These are phyloP conservation scores for Sphagnum fallax DNA, from an alignment of 228 moss, liverwort and hornwort species.

Conservation along the genomic window DNA sequence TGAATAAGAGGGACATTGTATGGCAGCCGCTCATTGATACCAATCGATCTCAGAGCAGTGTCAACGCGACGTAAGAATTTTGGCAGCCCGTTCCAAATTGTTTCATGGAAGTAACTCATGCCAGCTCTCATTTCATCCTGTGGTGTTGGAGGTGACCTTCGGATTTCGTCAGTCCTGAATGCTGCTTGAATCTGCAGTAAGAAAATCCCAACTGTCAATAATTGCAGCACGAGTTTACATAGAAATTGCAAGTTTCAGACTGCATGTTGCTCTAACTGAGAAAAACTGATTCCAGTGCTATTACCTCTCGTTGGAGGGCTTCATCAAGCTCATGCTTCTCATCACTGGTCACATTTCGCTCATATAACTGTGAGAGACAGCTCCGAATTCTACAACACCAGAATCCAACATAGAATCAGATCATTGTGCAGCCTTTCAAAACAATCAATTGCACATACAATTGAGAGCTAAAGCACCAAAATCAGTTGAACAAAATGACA, in stretches of 20 bases:
- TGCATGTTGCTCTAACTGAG: background rate
- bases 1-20: slow-evolving; percentile 91
- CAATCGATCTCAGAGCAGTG: slow-evolving; percentile 80
- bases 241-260: no score
- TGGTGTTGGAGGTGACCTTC: slow-evolving; percentile 84
- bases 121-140: slow-evolving; percentile 98
- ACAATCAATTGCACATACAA: no score
- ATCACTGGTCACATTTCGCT: slow-evolving; percentile 56
- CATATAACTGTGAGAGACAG: slow-evolving; percentile 74
- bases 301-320: slow-evolving; percentile 84
- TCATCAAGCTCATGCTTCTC: slow-evolving; percentile 91
- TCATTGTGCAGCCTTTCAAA: no score
- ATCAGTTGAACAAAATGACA: no score
- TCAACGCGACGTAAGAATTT: slow-evolving; percentile 90
- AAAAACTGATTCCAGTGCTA: background rate
- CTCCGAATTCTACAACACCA: slow-evolving; percentile 57
- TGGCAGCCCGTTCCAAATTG: slow-evolving; percentile 96
- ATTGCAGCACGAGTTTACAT: no score
- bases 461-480: no score
- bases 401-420: no score
- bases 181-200: slow-evolving; percentile 83
- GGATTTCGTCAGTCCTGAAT: slow-evolving; percentile 93
- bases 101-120: slow-evolving; percentile 99
- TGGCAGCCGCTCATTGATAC: slow-evolving; percentile 81
- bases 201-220: background rate